These are phyloP conservation scores for Eucalyptus victrix DNA, from an alignment of 345 rosid genomes.

Conservation along the genomic window DNA sequence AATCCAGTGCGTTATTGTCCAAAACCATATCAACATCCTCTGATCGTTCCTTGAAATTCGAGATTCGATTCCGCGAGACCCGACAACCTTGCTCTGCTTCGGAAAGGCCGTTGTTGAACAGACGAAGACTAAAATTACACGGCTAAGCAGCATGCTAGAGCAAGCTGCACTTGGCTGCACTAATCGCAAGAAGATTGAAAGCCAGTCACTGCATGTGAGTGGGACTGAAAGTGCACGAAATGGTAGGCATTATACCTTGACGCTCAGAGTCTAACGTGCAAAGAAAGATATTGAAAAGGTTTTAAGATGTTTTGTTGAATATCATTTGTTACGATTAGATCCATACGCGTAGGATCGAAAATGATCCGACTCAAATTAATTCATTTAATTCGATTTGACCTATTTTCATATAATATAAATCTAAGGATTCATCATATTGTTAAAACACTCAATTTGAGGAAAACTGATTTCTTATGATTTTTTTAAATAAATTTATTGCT, in stretches of 20 bases:
- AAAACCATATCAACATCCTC: not conserved
- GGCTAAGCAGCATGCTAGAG: not conserved
- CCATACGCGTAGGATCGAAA: too few relatives aligned
- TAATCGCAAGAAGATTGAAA: not conserved
- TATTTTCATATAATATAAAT: too few relatives aligned
- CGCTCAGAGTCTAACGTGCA: not conserved
- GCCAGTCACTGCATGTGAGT: not conserved
- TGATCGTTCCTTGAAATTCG: not conserved
- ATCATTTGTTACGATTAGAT: not conserved
- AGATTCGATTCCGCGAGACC: not conserved
- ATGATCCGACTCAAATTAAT: too few relatives aligned
- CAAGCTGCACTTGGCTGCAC: not conserved
- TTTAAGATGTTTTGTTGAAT: too few relatives aligned
- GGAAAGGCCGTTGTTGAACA: not conserved
- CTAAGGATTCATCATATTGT: too few relatives aligned
- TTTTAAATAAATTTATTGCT: too few relatives aligned
- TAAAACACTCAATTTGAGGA: too few relatives aligned
- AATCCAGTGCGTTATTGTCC: not conserved
- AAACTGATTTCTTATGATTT: too few relatives aligned
- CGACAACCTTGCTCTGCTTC: not conserved
- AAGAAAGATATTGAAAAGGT: not conserved
- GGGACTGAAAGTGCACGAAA: not conserved
- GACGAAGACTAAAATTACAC: not conserved
- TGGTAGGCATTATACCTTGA: too few relatives aligned
- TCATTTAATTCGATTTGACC: rapidly evolving